A percentile compares a stretch with the other conserved stretches of the same genome.
phyloP scores from a whole-genome alignment of 2,329 filamentous ascomycete genomes.

The Penicillium hesseltinei region DNA sequence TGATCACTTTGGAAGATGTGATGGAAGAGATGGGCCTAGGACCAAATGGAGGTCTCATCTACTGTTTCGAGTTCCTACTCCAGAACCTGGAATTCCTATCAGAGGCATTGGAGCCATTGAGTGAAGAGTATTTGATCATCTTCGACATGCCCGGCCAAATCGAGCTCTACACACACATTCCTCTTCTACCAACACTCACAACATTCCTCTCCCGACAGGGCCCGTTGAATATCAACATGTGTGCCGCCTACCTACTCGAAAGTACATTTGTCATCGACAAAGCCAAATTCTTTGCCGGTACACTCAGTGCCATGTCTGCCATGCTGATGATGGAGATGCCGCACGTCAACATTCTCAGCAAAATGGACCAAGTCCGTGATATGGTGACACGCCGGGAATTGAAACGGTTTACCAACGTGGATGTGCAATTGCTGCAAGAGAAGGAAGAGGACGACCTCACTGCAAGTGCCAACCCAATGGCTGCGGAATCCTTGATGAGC shows the following conservation, averaged over 20 bases:
- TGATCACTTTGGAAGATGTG: conserved; percentile 90
- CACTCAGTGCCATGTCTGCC: conserved; percentile 93
- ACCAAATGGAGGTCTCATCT: conserved; percentile 89
- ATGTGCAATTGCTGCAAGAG: conserved; percentile 77
- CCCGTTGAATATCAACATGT: conserved; percentile 83
- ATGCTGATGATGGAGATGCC: conserved; percentile 99
- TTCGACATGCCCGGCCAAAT: conserved; percentile 99
- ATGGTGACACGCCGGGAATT: conserved; percentile 84
- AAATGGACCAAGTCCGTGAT: conserved; percentile 95
- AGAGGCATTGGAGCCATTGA: conserved; percentile 77
- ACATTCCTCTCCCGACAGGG: conserved; percentile 76
- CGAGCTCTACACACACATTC: conserved; percentile 96
- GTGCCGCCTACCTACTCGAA: conserved; percentile 91
- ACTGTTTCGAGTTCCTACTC: conserved; percentile 94
- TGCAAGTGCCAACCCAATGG: conserved; percentile 60
- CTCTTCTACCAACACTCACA: conserved; percentile 80
- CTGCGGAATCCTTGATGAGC: conserved; percentile 70
- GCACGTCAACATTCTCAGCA: conserved; percentile 92
- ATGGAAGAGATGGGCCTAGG: conserved; percentile 93
- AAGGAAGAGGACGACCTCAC: conserved; percentile 51
- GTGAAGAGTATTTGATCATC: conserved; percentile 94
- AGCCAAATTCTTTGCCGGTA: conserved; percentile 96
- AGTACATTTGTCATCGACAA: conserved; percentile 93
- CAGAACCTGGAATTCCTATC: conserved; percentile 92
- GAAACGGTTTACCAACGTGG: conserved; percentile 85